A percentile compares a stretch with the other conserved stretches of the same genome.
Conservation (phyloP, 2,329 filamentous ascomycete genomes). For the Beauveria bassiana region DNA sequence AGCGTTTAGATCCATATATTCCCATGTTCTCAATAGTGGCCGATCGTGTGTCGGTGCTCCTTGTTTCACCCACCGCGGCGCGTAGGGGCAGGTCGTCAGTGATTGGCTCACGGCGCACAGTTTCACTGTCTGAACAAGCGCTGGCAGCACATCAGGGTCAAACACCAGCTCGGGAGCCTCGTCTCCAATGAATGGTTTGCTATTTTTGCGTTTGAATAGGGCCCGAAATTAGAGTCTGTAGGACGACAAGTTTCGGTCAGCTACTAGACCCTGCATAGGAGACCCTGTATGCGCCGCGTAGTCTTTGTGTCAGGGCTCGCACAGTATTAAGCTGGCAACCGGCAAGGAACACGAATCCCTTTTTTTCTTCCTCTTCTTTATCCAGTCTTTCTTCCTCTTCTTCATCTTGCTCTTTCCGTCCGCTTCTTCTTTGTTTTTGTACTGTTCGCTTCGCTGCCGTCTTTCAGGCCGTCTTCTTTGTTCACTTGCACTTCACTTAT, state of each 20-base stretch:
- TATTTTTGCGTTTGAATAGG: background rate
- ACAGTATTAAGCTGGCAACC: background rate
- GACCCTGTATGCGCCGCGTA: background rate
- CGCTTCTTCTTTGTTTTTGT: background rate
- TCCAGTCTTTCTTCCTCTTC: background rate
- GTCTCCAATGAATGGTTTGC: background rate
- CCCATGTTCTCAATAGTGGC: background rate
- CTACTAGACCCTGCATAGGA: background rate
- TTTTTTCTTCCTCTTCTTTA: background rate
- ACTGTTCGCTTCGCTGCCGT: background rate
- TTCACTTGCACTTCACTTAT: conserved; percentile 8
- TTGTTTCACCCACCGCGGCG: conserved; percentile 8
- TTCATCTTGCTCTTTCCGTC: background rate
- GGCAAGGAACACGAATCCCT: background rate
- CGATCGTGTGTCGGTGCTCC: background rate
- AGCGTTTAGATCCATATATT: background rate
- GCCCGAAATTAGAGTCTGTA: background rate
- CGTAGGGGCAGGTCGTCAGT: background rate
- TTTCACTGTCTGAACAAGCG: conserved; percentile 5
- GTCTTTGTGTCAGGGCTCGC: background rate
- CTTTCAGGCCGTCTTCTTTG: background rate
- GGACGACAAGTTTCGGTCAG: background rate
- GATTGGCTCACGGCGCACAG: conserved; percentile 5
- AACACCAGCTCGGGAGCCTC: background rate
- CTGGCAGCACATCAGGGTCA: conserved; percentile 1